phyloP scores from a whole-genome alignment of 1,284 basidiomycete species.

The Anthracocystis walkeri region DNA sequence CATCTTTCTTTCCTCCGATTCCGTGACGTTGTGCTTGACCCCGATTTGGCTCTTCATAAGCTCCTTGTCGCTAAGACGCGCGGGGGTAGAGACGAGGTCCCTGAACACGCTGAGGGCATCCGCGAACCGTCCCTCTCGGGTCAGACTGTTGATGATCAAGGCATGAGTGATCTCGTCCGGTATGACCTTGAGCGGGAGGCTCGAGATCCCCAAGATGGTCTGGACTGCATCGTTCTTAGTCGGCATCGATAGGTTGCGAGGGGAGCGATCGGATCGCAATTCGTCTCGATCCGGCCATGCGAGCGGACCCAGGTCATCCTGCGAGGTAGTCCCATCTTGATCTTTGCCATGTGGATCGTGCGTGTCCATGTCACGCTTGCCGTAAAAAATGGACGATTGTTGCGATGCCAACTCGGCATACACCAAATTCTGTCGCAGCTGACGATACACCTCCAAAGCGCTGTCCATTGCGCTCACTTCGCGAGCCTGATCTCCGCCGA shows the following conservation, averaged over 20 bases:
- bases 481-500: too few species aligned
- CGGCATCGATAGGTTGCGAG: not conserved
- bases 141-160: conserved; percentile 33
- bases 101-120: conserved; percentile 41
- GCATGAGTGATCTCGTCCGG: conserved; percentile 41
- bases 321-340: not conserved
- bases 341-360: too few species aligned
- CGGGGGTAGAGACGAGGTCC: conserved; percentile 43
- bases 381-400: conserved; percentile 19
- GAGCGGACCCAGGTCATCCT: conserved; percentile 8
- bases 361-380: not conserved
- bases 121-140: conserved; percentile 36
- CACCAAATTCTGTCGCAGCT: conserved; percentile 41
- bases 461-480: conserved; percentile 5
- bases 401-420: conserved; percentile 22
- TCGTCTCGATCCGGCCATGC: conserved; percentile 29
- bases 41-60: not conserved
- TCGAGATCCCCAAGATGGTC: conserved; percentile 13
- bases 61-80: not conserved
- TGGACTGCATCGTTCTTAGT: conserved; percentile 6
- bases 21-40: not conserved
- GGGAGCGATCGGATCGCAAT: too few species aligned
- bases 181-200: conserved; percentile 16
- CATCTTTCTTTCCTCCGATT: conserved; percentile 18
- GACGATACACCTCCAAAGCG: conserved; percentile 36